Base-by-base conservation (phyloP, 148 eudicot species). In the Rhododendron mucronatum region DNA sequence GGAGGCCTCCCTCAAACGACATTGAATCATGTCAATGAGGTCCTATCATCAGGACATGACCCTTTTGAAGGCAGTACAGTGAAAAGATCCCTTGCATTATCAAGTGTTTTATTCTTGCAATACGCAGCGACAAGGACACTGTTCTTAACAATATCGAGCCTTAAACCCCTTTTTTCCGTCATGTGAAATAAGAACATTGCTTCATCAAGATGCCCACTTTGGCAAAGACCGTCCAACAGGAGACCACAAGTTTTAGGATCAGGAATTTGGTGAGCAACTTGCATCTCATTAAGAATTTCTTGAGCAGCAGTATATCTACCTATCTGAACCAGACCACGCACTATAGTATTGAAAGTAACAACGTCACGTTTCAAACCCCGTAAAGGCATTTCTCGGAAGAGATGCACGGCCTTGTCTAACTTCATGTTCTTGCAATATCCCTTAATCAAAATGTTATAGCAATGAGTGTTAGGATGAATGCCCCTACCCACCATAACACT, bases 351-450 rank as follows among this genome's bases (percentile, higher is more conserved):
- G 71, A 59, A 86, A 23, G 84, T 86, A 15, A 28, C 11, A 18
- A 30, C 6, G 45, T 57, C 26, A 23, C 69, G 87, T 9, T 69
- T 86, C 65, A 86, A 53, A 59, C 80, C 87, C 76, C 18, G 41
- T 16, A 18, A 48, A 30, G 48, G 15, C 67, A 86, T 86, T 37
- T 47, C 76, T n/a, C 23, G 28, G 16, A 63, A 86, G 57, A 80
- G 35, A 47, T 69, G 45, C 74, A 86, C 14, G 55, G 87, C 87
- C 67, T 81, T 35, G 13, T 86, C 84, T 45, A 86, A 16, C 4
- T 81, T 81, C 61, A 37, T 63, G 35, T 11, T 23, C 78, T 80
- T 86, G 76, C 78, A 86, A 65, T 67, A 86, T 47, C 87, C 84
- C 13, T 67, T 41, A 7, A 86, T 86, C 65, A 86, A 81, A 33